Evolutionary conservation across 805 yeast genomes (phyloP), one percentile per base, ranked within the genome.

Genomic region (Pichia kluyveri): DNA sequence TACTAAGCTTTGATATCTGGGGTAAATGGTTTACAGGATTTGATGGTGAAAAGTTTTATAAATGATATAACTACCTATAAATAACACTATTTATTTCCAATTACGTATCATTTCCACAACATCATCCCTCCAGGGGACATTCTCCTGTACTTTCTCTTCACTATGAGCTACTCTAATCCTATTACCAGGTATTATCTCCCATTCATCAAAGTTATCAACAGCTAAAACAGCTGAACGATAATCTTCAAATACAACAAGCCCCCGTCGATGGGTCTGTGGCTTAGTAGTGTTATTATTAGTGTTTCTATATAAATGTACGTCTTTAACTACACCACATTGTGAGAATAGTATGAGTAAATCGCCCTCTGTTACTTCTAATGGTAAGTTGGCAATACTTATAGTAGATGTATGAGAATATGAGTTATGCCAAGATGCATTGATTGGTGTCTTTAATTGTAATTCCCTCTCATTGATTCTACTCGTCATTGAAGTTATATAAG

Each of bases 271-370:
- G 15, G 17, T 9, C 37, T 7, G 37, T 14, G 17, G 37, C 37
- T 23, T 23, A 6, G 2, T 19, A 19, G 2, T 19, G 4, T 23
- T 23, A 23, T 23, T 23, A 23, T 23, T 23, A 23, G 26, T 23
- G 26, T 87, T 91, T 49, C 91, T 73, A 27, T 78, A 75, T 45
- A 90, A 67, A 45, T 82, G 78, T 36, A 91, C 60, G 55, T 84
- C 86, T 0, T 84, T 83, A 0, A 96, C 96, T 18, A 81, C 75
- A 0, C 98, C 98, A 63, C 77, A 91, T 59, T 91, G 97, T 2
- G 96, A 84, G 61, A 91, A 91, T 32, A 90, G 77, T 0, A 80
- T 74, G 8, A 89, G 58, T 0, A 91, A 63, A 60, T 91, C 97
- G 43, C 80, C 79, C 60, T 88, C 96, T 9, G 78, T 79, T 28